Conservation (phyloP, 1,284 basidiomycete species). For the Ustilago esculenta region DNA sequence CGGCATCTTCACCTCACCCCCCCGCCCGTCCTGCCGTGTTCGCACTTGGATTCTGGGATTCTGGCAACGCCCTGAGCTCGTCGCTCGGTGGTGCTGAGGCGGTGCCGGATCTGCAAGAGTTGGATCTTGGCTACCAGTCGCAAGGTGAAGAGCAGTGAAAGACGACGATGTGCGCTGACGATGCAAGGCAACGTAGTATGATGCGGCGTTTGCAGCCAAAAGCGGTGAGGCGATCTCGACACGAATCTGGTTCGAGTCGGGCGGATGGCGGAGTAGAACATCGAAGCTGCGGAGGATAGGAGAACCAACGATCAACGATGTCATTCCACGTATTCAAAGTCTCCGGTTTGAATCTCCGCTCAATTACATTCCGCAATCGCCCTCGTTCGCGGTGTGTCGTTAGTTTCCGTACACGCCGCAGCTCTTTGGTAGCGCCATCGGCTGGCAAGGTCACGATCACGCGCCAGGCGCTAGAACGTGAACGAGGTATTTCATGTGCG, state of each 20-base stretch:
- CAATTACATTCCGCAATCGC: too few species aligned
- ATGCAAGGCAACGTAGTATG: not conserved
- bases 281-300: constrained; percentile 3
- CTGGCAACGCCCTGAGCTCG: too few species aligned
- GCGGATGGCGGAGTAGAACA: constrained; percentile 2
- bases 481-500: too few species aligned
- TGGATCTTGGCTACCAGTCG: too few species aligned
- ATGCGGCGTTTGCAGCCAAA: constrained; percentile 15
- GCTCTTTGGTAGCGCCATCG: not conserved
- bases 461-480: too few species aligned
- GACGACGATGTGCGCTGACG: not conserved
- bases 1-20: too few species aligned
- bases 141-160: constrained; percentile 7
- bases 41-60: too few species aligned
- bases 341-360: constrained; percentile 27
- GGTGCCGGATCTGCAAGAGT: too few species aligned
- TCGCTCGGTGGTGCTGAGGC: too few species aligned
- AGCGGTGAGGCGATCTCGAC: not conserved
- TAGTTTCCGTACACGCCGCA: too few species aligned
- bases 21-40: too few species aligned
- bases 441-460: not conserved
- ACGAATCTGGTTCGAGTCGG: not conserved
- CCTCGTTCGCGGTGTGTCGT: too few species aligned
- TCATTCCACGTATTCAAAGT: constrained; percentile 36
- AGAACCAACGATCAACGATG: constrained; percentile 14